Percentiles rank a stretch among this genome's conserved stretches.
These are phyloP conservation scores for Sequoia sempervirens DNA, from an alignment of 75 land plant genomes.

Conservation along the genomic window DNA sequence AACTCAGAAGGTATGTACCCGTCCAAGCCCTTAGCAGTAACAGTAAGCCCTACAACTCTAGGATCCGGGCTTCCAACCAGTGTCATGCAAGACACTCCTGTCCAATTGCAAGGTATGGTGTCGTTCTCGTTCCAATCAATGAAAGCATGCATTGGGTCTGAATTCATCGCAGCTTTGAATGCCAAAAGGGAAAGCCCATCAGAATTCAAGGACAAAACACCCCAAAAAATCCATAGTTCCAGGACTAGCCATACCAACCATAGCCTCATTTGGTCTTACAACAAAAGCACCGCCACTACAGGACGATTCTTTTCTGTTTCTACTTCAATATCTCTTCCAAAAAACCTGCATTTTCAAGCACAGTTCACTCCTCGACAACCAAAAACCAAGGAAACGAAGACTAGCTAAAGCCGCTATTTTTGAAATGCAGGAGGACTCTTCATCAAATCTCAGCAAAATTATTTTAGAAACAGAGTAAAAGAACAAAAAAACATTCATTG, in stretches of 20 bases:
- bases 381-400: not conserved
- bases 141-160: constrained; percentile 52
- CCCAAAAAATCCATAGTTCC: not conserved
- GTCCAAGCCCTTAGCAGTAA: constrained; percentile 45
- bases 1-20: constrained; percentile 79
- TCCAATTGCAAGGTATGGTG: constrained; percentile 62
- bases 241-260: not conserved
- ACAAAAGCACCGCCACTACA: not conserved
- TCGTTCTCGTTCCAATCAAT: constrained; percentile 57
- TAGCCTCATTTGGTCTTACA: not conserved
- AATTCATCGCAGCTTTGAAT: constrained; percentile 55
- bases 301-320: not conserved
- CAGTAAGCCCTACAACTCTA: constrained; percentile 53
- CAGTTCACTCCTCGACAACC: not conserved
- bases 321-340: not conserved
- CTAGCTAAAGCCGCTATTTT: not conserved
- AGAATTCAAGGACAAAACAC: constrained; percentile 10
- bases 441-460: not conserved
- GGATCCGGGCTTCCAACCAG: constrained; percentile 32
- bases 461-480: not conserved
- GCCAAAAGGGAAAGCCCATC: constrained; percentile 79
- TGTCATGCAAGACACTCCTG: constrained; percentile 69
- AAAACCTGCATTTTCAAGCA: not conserved
- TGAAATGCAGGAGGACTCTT: not conserved
- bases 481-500: not conserved